Base-by-base conservation (phyloP, 768 basidiomycete species). In the Agaricus subrufescens region DNA sequence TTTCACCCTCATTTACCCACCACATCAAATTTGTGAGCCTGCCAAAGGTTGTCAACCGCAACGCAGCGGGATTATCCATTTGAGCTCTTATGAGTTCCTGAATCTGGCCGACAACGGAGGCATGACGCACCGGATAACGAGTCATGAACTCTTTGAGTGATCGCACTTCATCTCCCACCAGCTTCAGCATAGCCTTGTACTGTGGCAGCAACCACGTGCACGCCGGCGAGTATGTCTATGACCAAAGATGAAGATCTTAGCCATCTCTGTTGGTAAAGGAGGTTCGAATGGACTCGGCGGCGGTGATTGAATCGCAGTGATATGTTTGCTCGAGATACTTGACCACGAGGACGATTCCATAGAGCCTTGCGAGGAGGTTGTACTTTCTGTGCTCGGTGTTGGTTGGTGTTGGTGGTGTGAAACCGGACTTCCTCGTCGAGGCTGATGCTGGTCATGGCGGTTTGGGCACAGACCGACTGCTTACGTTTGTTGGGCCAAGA, bases 261-360 rank as follows among this genome's bases (percentile, higher is more conserved):
- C 54, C 42, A 11, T n/a, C 34, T 30, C 61, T 38, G 29, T 47
- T 30, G 52, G 40, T 46, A 15, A 52, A 37, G 44, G 56, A 39
- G 31, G 52, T 30, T 29, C 40, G 50, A 19, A 82, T 92, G 71
- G 75, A 97, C 95, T 98, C 92, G 48, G 86, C 85, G 2, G 91
- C 87, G 19, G 87, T 87, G 56, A 98, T 89, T 0, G 90, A 86
- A 73, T 98, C 97, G 15, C 96, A 83, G 40, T 98, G 87, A 70
- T 96, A 98, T 0, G 94, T 95, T 42, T 93, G 80, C 69, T 99
- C 96, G 26, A 98, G 86, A 67, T 95, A 98, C 64, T 98, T 94
- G 10, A 99, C 75, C 2, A 89, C 83, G 46, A 95, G 88, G 57
- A 97, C 44, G 63, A 99, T 90, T 8, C 92, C 90, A 63, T 89